Base-by-base conservation (phyloP, 1,139 yeast genomes). In the Nakaseomyces glabratus region DNA sequence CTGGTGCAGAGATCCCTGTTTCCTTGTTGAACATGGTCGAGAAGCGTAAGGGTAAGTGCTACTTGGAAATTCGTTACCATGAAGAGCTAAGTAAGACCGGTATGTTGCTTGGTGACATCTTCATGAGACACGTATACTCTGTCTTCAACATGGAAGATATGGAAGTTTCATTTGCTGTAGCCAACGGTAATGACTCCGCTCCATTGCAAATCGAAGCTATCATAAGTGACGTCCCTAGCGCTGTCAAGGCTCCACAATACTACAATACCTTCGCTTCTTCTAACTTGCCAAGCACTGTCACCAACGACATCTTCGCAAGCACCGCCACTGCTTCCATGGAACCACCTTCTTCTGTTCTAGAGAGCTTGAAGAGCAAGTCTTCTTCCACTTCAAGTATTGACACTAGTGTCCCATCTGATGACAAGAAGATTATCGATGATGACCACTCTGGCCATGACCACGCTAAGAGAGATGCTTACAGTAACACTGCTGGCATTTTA, bases 91-190 rank as follows among this genome's bases (percentile, higher is more conserved):
- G 56, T 14, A 57, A 48, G 16, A 53, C 49, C 20, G 38, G 49
- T 1, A 52, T 59, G 33, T 62, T 73, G 11, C 54, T 84, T 10
- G 95, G 95, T 31, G 94, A 82, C 56, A 70, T 77, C 20, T 76
- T 84, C 59, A 61, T 86, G 48, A 68, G 84, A 41, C 66, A 72
- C 35, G 86, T 82, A 6, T 85, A 85, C 53, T 72, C 77, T 36
- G 94, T 84, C 28, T 84, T 71, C 48, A 93, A 86, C 57, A 61
- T 84, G 43, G 86, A 80, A 20, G 71, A 70, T 43, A 58, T 62
- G 34, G 74, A 76, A 51, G 62, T 86, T 20, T 76, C 79, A 1
- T 39, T 86, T 35, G 95, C 93, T 1, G 82, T 71, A 46, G 79
- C 76, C 5, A 60, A 60, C 14, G 22, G 23, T 17, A 22, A 8